These are phyloP conservation scores for Wickerhamiella kurtzmanii DNA, from an alignment of 805 yeast species.

Conservation along the genomic window DNA sequence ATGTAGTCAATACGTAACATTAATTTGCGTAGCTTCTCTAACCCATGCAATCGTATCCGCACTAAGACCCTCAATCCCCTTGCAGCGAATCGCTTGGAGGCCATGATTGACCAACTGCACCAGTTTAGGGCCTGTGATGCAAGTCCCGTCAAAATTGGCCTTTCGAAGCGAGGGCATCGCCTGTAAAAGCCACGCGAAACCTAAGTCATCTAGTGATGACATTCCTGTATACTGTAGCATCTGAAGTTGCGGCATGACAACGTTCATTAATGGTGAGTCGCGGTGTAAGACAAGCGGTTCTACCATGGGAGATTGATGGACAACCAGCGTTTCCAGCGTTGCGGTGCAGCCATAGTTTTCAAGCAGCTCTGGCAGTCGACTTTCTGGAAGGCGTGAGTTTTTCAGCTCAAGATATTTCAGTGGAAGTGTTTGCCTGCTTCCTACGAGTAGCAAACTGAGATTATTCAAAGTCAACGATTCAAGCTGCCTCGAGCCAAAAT, in stretches of 20 bases:
- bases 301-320: slow-evolving; percentile 5
- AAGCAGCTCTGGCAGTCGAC: slow-evolving; percentile 8
- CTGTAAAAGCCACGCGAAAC: slow-evolving; percentile 12
- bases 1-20: neutral
- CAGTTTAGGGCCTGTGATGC: slow-evolving; percentile 14
- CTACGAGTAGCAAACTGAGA: slow-evolving; percentile 1
- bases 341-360: slow-evolving; percentile 8
- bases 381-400: slow-evolving; percentile 5
- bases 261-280: neutral
- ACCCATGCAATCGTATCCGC: slow-evolving; percentile 14
- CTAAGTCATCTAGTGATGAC: slow-evolving; percentile 8
- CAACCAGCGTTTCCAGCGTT: slow-evolving; percentile 12
- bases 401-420: slow-evolving; percentile 15
- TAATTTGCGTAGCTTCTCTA: neutral
- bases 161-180: slow-evolving; percentile 12
- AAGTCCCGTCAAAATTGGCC: slow-evolving; percentile 16
- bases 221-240: slow-evolving; percentile 16
- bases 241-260: slow-evolving; percentile 5
- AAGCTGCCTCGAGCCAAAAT: slow-evolving; percentile 4
- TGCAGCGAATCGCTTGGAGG: slow-evolving; percentile 13
- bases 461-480: slow-evolving; percentile 13
- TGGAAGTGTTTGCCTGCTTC: neutral
- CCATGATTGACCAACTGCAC: slow-evolving; percentile 7
- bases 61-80: slow-evolving; percentile 11
- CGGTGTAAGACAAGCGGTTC: neutral